These are phyloP conservation scores for Neoascochyta sp. DNA, from an alignment of 2,329 filamentous ascomycete genomes.

Conservation along the genomic window DNA sequence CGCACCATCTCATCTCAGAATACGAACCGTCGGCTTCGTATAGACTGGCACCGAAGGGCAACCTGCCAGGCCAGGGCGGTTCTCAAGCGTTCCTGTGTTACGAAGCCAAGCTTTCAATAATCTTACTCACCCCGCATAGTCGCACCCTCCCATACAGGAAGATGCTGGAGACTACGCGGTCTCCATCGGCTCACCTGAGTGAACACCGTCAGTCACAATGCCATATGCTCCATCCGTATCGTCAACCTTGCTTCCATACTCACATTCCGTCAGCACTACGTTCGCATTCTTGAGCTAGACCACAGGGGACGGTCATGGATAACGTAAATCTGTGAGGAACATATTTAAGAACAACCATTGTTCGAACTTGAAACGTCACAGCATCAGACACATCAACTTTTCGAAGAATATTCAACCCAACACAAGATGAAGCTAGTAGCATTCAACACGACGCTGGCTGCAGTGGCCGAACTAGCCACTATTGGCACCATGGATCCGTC, in stretches of 20 bases:
- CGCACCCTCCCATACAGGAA: conserved; percentile 1
- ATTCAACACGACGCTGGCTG: conserved; percentile 5
- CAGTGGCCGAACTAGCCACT: no score
- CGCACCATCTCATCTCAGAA: conserved; percentile 2
- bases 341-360: background rate
- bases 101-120: conserved; percentile 3
- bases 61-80: conserved; percentile 1
- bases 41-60: conserved; percentile 2
- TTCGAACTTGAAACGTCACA: background rate
- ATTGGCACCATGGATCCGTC: no score
- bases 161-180: background rate
- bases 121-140: conserved; percentile 1
- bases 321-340: background rate
- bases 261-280: conserved; percentile 3
- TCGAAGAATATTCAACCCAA: background rate
- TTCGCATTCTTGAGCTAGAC: background rate
- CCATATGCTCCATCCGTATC: background rate
- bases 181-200: conserved; percentile 3
- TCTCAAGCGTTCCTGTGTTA: conserved; percentile 4
- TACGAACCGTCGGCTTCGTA: conserved; percentile 3
- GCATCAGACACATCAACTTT: background rate
- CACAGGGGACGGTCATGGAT: no score
- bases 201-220: conserved; percentile 1
- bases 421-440: conserved; percentile 2
- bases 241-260: conserved; percentile 7